phyloP scores from a whole-genome alignment of 2,329 filamentous ascomycete species.

The Cercospora janseana region DNA sequence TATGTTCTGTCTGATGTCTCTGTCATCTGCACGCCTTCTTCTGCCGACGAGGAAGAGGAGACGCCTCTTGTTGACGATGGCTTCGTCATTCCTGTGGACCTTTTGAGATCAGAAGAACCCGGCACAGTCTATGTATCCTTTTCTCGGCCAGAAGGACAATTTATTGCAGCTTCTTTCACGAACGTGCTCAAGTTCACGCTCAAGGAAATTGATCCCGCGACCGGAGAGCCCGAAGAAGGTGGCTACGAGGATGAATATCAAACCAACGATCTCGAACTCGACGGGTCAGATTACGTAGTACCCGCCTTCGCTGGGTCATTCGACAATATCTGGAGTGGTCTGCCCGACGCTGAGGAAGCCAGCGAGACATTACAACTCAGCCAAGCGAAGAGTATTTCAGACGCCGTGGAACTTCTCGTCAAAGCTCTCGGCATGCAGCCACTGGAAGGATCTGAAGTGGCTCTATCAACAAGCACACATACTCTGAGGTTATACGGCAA shows the following conservation, averaged over 20 bases:
- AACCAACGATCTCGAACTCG: conserved; percentile 86
- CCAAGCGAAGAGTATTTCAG: conserved; percentile 89
- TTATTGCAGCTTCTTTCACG: conserved; percentile 78
- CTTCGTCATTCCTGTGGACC: conserved; percentile 87
- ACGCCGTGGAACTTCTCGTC: conserved; percentile 87
- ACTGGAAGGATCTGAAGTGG: conserved; percentile 89
- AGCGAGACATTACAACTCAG: conserved; percentile 87
- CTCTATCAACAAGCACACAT: conserved; percentile 83
- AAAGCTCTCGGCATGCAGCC: conserved; percentile 87
- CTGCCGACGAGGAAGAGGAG: conserved; percentile 83
- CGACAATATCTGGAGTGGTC: conserved; percentile 80
- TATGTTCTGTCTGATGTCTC: conserved; percentile 89
- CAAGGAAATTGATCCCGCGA: conserved; percentile 95
- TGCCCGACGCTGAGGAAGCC: conserved; percentile 77
- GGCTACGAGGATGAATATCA: conserved; percentile 99
- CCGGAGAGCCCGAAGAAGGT: conserved; percentile 83
- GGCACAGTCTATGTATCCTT: conserved; percentile 96
- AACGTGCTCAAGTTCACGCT: conserved; percentile 95
- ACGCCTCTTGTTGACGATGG: conserved; percentile 72
- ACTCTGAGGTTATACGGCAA: conserved; percentile 95
- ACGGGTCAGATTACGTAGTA: conserved; percentile 88
- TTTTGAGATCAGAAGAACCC: conserved; percentile 77
- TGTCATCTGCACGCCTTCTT: conserved; percentile 72
- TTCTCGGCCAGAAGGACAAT: conserved; percentile 73
- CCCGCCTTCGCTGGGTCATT: conserved; percentile 94